A percentile compares a stretch with the other conserved stretches of the same genome.
phyloP scores from a whole-genome alignment of 352 stramenopile genomes.

The Pythium dissotocum region DNA sequence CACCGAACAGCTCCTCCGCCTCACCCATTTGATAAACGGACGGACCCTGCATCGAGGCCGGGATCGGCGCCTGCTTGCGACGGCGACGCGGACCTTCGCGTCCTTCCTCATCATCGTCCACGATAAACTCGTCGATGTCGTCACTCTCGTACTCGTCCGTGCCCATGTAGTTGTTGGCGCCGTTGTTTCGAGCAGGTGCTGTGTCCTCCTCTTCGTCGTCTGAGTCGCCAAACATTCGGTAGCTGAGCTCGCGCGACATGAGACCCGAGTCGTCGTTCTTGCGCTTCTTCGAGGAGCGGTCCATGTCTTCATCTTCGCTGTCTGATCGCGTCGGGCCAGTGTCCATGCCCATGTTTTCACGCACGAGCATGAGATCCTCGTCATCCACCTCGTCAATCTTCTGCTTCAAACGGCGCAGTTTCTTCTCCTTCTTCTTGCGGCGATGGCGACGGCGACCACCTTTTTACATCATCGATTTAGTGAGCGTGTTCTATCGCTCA shows the following conservation, averaged over 20 bases:
- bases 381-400: slow-evolving; percentile 89
- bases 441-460: slow-evolving; percentile 62
- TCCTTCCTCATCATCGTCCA: slow-evolving; percentile 89
- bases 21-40: slow-evolving; percentile 91
- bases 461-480: slow-evolving; percentile 27
- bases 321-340: slow-evolving; percentile 68
- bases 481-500: slow-evolving; percentile 16
- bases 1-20: slow-evolving; percentile 88
- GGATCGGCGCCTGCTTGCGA: slow-evolving; percentile 72
- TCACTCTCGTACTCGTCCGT: slow-evolving; percentile 90
- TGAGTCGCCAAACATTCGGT: slow-evolving; percentile 89
- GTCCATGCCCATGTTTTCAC: slow-evolving; percentile 90
- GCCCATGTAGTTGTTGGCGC: slow-evolving; percentile 77
- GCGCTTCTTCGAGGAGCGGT: slow-evolving; percentile 61
- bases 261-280: slow-evolving; percentile 76
- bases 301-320: slow-evolving; percentile 79
- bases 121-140: slow-evolving; percentile 90
- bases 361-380: slow-evolving; percentile 86
- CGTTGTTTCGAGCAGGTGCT: slow-evolving; percentile 52
- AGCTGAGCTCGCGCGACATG: slow-evolving; percentile 86
- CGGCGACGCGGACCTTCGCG: slow-evolving; percentile 71
- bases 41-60: slow-evolving; percentile 78
- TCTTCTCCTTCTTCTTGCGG: slow-evolving; percentile 87
- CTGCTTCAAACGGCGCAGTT: slow-evolving; percentile 84
- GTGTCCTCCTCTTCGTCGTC: slow-evolving; percentile 87